These are phyloP conservation scores for Pseudogymnoascus sp. DNA, from an alignment of 2,329 filamentous ascomycete species.

Conservation along the genomic window DNA sequence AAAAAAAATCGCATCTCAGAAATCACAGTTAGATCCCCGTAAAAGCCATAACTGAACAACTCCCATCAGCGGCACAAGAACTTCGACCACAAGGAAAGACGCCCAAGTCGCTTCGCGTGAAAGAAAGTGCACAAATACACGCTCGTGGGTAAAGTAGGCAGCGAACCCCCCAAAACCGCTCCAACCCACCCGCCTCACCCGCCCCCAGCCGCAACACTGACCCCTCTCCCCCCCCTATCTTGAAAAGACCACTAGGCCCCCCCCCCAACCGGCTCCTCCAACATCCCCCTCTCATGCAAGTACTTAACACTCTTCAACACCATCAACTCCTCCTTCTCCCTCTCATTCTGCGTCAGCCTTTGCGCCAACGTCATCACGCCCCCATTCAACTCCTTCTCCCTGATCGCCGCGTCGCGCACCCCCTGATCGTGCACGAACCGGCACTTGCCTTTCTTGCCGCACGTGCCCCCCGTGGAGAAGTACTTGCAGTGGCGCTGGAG, in stretches of 20 bases:
- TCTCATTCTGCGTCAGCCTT: conserved; percentile 57
- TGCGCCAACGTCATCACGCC: conserved; percentile 59
- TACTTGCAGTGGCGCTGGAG: conserved; percentile 62
- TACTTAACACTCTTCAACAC: conserved; percentile 59
- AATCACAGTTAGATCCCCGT: neutral
- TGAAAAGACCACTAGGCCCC: neutral
- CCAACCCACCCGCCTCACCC: neutral
- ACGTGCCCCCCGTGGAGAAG: conserved; percentile 59
- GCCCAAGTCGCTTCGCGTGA: neutral
- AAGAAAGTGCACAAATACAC: neutral
- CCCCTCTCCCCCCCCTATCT: no score
- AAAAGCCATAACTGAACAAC: neutral
- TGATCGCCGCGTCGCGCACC: conserved; percentile 53
- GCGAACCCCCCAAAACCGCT: neutral
- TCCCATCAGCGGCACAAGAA: neutral
- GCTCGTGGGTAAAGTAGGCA: no score
- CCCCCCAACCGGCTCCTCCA: conserved; percentile 23
- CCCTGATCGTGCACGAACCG: conserved; percentile 61
- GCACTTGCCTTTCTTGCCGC: conserved; percentile 68
- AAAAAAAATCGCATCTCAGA: neutral
- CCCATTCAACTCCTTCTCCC: conserved; percentile 55
- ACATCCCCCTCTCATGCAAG: conserved; percentile 41
- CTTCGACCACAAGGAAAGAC: neutral
- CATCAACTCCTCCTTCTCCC: conserved; percentile 58
- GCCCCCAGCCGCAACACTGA: neutral